Conservation (phyloP, 2,329 filamentous ascomycete species). For the Monilinia laxa region DNA sequence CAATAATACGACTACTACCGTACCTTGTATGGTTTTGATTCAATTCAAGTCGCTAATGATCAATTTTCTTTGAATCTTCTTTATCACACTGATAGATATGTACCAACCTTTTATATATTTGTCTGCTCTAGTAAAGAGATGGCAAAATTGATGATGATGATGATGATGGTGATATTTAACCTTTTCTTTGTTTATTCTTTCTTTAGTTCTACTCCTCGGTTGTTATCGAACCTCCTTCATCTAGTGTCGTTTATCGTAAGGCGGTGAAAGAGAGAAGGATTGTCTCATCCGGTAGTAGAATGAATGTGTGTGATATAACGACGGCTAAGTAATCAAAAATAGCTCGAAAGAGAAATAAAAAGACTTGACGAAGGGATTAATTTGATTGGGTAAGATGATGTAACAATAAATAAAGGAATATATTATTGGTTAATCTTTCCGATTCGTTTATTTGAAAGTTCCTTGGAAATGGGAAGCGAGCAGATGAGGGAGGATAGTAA, state of each 20-base stretch:
- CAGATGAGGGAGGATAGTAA: too few relatives aligned
- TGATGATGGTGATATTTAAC: too few relatives aligned
- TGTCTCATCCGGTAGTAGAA: neutral
- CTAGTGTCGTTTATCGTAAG: conserved; percentile 1
- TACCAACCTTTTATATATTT: too few relatives aligned
- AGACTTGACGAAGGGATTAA: neutral
- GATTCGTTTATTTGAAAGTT: too few relatives aligned
- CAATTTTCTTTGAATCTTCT: too few relatives aligned
- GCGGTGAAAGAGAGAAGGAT: neutral
- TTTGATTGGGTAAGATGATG: neutral
- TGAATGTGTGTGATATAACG: too few relatives aligned
- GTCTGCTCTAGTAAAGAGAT: neutral
- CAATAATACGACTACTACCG: too few relatives aligned
- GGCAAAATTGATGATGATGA: neutral
- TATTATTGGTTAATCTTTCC: too few relatives aligned
- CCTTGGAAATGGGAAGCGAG: too few relatives aligned
- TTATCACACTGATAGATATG: neutral
- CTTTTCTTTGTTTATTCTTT: neutral
- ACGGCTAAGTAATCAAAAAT: neutral
- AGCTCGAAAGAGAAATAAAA: neutral
- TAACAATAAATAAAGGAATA: neutral
- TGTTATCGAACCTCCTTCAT: neutral
- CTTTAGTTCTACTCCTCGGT: neutral
- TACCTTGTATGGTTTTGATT: too few relatives aligned
- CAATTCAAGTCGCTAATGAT: too few relatives aligned